Percentiles rank a stretch among this genome's conserved stretches.
Conservation (phyloP, 1,284 basidiomycete species). For the Malassezia japonica region DNA sequence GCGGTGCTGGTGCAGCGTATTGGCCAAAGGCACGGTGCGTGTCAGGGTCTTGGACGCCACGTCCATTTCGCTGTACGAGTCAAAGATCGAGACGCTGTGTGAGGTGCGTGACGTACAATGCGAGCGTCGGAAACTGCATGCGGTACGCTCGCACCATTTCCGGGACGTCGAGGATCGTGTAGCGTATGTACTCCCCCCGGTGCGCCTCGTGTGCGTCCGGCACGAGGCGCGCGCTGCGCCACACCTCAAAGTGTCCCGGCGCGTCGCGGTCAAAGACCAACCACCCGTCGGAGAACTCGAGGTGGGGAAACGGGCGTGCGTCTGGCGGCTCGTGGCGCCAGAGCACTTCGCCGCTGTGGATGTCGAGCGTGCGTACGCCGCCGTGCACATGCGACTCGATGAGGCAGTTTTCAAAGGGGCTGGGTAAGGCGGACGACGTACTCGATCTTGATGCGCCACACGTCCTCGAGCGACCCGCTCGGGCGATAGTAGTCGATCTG, state of each 20-base stretch:
- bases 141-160: conserved; percentile 28
- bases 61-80: conserved; percentile 22
- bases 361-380: conserved; percentile 18
- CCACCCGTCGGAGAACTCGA: conserved; percentile 34
- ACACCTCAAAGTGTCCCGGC: conserved; percentile 31
- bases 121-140: conserved; percentile 31
- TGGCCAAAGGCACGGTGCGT: conserved; percentile 2
- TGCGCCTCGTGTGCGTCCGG: conserved; percentile 20
- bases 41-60: conserved; percentile 16
- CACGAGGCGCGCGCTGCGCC: conserved; percentile 27
- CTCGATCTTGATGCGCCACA: conserved; percentile 38
- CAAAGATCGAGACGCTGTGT: conserved; percentile 22
- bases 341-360: conserved; percentile 18
- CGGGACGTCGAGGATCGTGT: conserved; percentile 18
- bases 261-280: conserved; percentile 27
- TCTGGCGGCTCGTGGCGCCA: conserved; percentile 23
- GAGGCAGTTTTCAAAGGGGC: conserved; percentile 25
- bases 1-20: conserved; percentile 18
- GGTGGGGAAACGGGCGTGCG: conserved; percentile 25
- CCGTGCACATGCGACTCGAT: conserved; percentile 21
- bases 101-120: background rate
- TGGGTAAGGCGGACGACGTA: background rate
- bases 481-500: conserved; percentile 3
- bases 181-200: conserved; percentile 26
- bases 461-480: conserved; percentile 11